Evolutionary conservation across 345 rosid species (phyloP).

Genomic region (Ailanthus altissimus): DNA sequence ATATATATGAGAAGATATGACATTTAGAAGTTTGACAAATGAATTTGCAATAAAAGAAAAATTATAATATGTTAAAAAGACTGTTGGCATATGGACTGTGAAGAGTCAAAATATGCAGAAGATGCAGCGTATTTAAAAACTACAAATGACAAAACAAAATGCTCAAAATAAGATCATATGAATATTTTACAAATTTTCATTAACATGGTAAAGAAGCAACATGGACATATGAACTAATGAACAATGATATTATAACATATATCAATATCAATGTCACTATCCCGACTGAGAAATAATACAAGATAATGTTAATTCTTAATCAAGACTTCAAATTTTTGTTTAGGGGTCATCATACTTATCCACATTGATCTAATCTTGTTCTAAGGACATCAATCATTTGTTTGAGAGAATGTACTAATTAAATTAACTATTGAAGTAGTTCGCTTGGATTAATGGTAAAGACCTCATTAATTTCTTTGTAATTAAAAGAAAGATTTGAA

Average conservation of each 20-base stretch:
- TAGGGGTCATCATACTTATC: neutral
- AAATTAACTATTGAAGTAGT: neutral
- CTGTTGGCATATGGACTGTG: neutral
- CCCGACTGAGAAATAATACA: neutral
- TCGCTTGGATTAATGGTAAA: neutral
- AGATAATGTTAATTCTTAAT: neutral
- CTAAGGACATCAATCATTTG: too few species aligned
- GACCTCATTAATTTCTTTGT: neutral
- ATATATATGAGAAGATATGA: neutral
- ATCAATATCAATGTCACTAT: neutral
- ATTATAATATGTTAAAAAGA: neutral
- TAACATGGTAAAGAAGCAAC: conserved; percentile 14
- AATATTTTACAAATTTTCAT: neutral
- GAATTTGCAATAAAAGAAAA: neutral
- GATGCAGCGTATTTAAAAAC: too few species aligned
- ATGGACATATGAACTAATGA: conserved; percentile 12
- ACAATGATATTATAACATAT: neutral
- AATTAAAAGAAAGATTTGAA: neutral
- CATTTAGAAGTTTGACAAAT: neutral
- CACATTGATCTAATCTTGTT: neutral
- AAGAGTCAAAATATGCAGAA: too few species aligned
- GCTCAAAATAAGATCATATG: neutral
- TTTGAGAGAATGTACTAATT: too few species aligned
- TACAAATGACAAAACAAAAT: too few species aligned
- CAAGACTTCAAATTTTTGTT: neutral